Percentiles rank a stretch among this genome's conserved stretches.
Evolutionary conservation across 164 flowering plant genomes (phyloP).

Genomic region (Malania oleifera): DNA sequence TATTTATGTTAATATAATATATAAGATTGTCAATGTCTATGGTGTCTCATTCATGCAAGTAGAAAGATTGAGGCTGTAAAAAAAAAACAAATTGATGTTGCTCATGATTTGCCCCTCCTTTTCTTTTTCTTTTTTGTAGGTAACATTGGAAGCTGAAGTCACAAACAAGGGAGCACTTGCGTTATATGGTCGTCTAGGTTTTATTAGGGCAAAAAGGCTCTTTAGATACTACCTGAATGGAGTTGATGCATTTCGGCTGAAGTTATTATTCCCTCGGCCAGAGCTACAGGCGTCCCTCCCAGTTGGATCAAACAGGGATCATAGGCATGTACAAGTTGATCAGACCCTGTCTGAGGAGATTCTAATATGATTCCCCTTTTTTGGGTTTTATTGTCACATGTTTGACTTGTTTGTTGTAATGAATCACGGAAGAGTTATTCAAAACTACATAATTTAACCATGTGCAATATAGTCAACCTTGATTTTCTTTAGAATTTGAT

Average conservation of each 20-base stretch:
- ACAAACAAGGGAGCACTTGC: constrained; percentile 98
- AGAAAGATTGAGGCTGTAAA: not conserved
- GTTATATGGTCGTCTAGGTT: constrained; percentile 91
- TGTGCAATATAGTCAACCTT: too few relatives aligned
- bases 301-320: constrained; percentile 20
- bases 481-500: too few relatives aligned
- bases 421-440: too few relatives aligned
- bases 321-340: constrained; percentile 10
- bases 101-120: not conserved
- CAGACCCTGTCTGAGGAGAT: constrained; percentile 14
- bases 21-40: too few relatives aligned
- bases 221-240: constrained; percentile 94
- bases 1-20: too few relatives aligned
- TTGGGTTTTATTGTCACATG: not conserved
- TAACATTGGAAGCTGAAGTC: constrained; percentile 96
- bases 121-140: constrained; percentile 35
- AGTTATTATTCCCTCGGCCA: constrained; percentile 70
- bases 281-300: constrained; percentile 35
- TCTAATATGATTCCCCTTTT: too few relatives aligned
- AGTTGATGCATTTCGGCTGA: constrained; percentile 92
- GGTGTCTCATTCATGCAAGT: not conserved
- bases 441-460: too few relatives aligned
- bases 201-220: constrained; percentile 93
- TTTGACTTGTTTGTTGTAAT: not conserved
- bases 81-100: too few relatives aligned